Evolutionary conservation across 495 filamentous ascomycete genomes (phyloP), one percentile per base, ranked within the genome.

Genomic region (Penicillium bialowiezense): DNA sequence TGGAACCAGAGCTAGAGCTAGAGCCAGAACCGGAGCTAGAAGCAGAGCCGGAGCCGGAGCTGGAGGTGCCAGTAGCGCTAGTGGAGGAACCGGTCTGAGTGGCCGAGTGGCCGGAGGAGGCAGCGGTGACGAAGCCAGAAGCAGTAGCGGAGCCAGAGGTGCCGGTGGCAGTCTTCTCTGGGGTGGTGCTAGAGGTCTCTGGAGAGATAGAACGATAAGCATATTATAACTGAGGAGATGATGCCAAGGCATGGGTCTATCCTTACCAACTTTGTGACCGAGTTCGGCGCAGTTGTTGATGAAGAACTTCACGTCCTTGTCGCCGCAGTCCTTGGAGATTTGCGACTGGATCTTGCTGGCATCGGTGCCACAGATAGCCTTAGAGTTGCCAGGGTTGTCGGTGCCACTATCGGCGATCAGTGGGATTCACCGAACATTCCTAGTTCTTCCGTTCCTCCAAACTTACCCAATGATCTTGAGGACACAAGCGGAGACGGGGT

Each of bases 251-350:
- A 13, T 4, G 24, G 50, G 41, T 41, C 23, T 15, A 55, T 54
- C 34, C 68, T 53, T 60, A 73, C 70, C 67, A 61, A 65, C 55
- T 55, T 63, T 60, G 62, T 67, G 56, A 15, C 68, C 68, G 38
- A 52, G 47, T 15, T 44, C 48, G 12, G 59, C 43, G 54, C 70
- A 73, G 45, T 52, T 68, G 45, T 56, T 54, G 46, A 50, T 42
- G 52, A 61, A 70, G 48, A 62, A 62, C 39, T 65, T 55, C 60
- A 73, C 48, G 20, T 64, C 29, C 9, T 64, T 58, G 41, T 64
- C 56, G 12, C 54, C 60, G 33, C 70, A 71, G 39, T 56, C 35
- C 28, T 60, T 51, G 20, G 50, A 42, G 44, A 73, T 64, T 21
- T 44, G 41, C 5, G 63, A 60, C 52, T 69, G 56, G 23, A 69